Evolutionary conservation across 2,329 filamentous ascomycete genomes (phyloP).

Genomic region (Calonectria hongkongensis): DNA sequence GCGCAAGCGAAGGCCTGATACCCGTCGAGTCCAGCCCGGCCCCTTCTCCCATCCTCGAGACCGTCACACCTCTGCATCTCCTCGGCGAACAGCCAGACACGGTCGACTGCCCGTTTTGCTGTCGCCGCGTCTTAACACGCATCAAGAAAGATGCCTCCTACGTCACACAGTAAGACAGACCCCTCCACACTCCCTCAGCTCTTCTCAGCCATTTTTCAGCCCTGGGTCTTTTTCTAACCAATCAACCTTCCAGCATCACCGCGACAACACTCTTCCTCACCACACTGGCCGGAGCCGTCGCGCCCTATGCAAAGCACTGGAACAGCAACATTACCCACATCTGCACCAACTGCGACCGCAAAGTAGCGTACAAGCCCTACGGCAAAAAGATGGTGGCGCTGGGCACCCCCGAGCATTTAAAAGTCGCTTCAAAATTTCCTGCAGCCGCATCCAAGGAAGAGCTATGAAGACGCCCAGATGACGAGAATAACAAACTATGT

Average conservation of each 20-base stretch:
- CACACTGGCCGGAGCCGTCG: slow-evolving; percentile 47
- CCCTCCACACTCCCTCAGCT: neutral
- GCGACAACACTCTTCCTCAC: slow-evolving; percentile 48
- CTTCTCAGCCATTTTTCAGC: neutral
- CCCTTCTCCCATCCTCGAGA: neutral
- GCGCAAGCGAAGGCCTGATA: slow-evolving; percentile 45
- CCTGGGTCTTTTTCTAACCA: neutral
- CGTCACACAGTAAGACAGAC: slow-evolving; percentile 47
- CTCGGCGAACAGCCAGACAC: slow-evolving; percentile 51
- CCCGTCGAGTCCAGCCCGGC: slow-evolving; percentile 37
- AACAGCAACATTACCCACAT: slow-evolving; percentile 46
- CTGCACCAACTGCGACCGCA: slow-evolving; percentile 51
- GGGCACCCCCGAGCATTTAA: slow-evolving; percentile 50
- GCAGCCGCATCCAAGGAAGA: slow-evolving; percentile 1
- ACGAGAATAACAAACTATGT: neutral
- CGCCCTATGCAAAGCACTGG: slow-evolving; percentile 49
- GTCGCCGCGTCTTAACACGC: slow-evolving; percentile 43
- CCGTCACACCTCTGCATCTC: slow-evolving; percentile 49
- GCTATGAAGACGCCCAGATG: neutral
- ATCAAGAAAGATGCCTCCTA: slow-evolving; percentile 50
- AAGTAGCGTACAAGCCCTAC: slow-evolving; percentile 45
- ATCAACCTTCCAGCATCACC: slow-evolving; percentile 36
- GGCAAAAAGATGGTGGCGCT: slow-evolving; percentile 43
- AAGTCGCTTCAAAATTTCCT: slow-evolving; percentile 19
- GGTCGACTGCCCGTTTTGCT: slow-evolving; percentile 53